Base-by-base conservation (phyloP, 1,284 basidiomycete species). In the Malassezia nana region DNA sequence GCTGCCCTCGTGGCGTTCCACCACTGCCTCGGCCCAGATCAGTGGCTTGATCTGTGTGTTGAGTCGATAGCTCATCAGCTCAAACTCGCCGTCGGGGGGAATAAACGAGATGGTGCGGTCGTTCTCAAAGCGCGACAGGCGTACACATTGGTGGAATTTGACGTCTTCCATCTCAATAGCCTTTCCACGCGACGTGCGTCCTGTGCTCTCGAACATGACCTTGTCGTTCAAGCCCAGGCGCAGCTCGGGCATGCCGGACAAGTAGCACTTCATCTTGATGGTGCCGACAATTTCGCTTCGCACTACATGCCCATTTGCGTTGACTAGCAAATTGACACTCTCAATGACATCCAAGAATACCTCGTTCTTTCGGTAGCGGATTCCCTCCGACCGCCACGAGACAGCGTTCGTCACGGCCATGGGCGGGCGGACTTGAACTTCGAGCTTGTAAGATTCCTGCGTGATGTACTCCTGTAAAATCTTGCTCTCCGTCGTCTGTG, bases 151-250 rank as follows among this genome's bases (percentile, higher is more conserved):
- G 75, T 99, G 94, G 78, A 99, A 99, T 75, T 95, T 96, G 77
- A 96, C 89, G 72, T 98, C 94, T 76, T 99, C 94, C 88, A 99
- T 95, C 77, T 99, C 94, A 69, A 98, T 94, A 3, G 91, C 85
- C 76, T 98, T 98, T 6, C 94, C 94, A 18, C 92, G 82, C 2
- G 92, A 85, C 25, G 90, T 88, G 67, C 92, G 81, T 10, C 94
- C 92, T 3, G 91, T 98, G 65, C 81, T 88, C 77, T 98, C 92
- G 67, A 98, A 95, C 91, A 96, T 96, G 75, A 96, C 91, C 77
- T 98, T 98, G 78, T 99, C 94, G 76, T 99, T 98, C 53, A 99
- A 79, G 0, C 94, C 94, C 28, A 99, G 77, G 46, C 94, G 80
- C 49, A 98, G 79, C 74, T 99, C 94, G 10, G 94, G 94, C 94